Base-by-base conservation (phyloP, 192 early-diverging fungal species). In the Paraglomus brasilianum region DNA sequence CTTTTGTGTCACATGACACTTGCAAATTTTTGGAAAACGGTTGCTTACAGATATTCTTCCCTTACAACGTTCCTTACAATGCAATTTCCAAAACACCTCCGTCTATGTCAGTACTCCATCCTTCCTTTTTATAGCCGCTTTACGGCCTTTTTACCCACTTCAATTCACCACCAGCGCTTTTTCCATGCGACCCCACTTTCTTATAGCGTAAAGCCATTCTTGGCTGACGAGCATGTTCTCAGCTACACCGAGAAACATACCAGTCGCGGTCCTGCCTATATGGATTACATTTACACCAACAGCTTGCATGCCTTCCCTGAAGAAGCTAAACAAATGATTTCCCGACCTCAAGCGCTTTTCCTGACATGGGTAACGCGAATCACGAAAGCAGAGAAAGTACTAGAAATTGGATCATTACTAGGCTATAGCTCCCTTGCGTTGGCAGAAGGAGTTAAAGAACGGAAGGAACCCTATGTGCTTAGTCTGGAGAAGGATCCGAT, bases 371-470 rank as follows among this genome's bases (percentile, higher is more conserved):
- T 88, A 3, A 78, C 85, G 19, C 70, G 75, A 0, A 51, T 89
- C 11, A 72, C 81, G 10, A 75, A 75, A 5, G 86, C 88, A 19
- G 69, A 74, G 22, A 52, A 64, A 1, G 74, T 90, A 8, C 77
- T 93, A 0, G 89, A 93, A 43, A 78, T 93, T 47, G 91, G 89
- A 0, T 79, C 79, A 7, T 90, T 89, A 57, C 87, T 85, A 22
- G 91, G 91, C 1, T 81, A 75, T 30, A 85, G 84, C 6, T 76
- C 87, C 1, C 77, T 88, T 15, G 86, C 81, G 53, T 86, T 93
- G 75, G 88, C 89, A n/a, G 83, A 84, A 45, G 89, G 80, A 3
- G 77, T 89, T 67, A 48, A 55, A 14, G 38, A 50, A 10, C 70
- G 70, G 0, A 2, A 15, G 8, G 17, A 50, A 36, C 10, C 67